These are phyloP conservation scores for Oryza meridionalis DNA, from an alignment of 176 grass and related monocot species.

Conservation along the genomic window DNA sequence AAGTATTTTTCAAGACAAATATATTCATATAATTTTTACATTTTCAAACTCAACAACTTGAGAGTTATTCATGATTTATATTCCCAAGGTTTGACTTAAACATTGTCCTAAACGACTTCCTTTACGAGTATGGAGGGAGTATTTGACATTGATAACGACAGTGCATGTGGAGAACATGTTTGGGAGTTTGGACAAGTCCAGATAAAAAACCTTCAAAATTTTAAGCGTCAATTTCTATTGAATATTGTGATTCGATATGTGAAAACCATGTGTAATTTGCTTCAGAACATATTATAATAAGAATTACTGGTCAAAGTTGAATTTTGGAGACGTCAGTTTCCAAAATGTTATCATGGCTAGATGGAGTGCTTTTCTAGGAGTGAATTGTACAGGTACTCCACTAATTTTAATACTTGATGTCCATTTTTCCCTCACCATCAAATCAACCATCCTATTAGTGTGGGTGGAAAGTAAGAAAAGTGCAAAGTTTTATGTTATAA, in stretches of 20 bases:
- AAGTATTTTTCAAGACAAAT: too few species aligned
- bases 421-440: too few species aligned
- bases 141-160: not conserved
- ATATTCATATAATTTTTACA: too few species aligned
- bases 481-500: not conserved
- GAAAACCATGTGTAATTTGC: too few species aligned
- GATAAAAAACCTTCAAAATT: not conserved
- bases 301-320: not conserved
- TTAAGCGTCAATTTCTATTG: not conserved
- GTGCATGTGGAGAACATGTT: not conserved
- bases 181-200: not conserved
- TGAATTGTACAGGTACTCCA: not conserved
- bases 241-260: not conserved
- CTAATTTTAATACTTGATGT: too few species aligned
- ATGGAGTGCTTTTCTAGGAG: too few species aligned
- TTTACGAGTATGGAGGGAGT: too few species aligned
- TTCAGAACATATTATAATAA: not conserved
- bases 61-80: too few species aligned
- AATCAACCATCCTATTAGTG: not conserved
- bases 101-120: too few species aligned
- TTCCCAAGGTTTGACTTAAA: too few species aligned
- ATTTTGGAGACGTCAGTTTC: not conserved
- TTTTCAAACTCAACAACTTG: too few species aligned
- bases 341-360: not conserved
- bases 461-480: not conserved